A percentile compares a stretch with the other conserved stretches of the same genome.
Evolutionary conservation across 2,329 filamentous ascomycete genomes (phyloP).

Genomic region (Phoma sp.): DNA sequence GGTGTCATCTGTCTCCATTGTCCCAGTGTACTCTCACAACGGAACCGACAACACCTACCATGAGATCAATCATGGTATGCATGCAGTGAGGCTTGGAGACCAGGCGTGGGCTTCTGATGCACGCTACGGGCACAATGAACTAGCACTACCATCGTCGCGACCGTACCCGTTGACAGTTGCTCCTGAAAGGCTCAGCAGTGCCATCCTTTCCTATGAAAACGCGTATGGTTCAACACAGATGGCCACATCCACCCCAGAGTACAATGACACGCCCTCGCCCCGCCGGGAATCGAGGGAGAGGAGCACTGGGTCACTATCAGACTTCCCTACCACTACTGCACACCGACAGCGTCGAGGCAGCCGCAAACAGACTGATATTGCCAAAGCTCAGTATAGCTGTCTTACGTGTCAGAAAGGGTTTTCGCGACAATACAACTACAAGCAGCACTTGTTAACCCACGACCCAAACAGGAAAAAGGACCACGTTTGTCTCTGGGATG

Average conservation of each 20-base stretch:
- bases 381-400: constrained; percentile 64
- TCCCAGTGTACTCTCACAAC: constrained; percentile 45
- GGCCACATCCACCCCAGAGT: constrained; percentile 17
- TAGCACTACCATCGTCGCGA: constrained; percentile 19
- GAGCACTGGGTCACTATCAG: constrained; percentile 20
- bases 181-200: constrained; percentile 36
- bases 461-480: constrained; percentile 75
- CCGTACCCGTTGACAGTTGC: constrained; percentile 40
- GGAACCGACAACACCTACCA: constrained; percentile 38
- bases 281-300: constrained; percentile 20
- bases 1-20: constrained; percentile 37
- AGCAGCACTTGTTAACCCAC: constrained; percentile 84
- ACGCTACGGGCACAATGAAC: constrained; percentile 21
- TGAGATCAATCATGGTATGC: constrained; percentile 23
- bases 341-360: constrained; percentile 18
- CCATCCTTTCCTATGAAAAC: constrained; percentile 33
- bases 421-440: constrained; percentile 84
- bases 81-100: constrained; percentile 29
- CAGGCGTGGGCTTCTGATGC: constrained; percentile 36
- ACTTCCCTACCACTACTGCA: constrained; percentile 4
- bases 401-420: constrained; percentile 77
- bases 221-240: constrained; percentile 31
- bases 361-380: constrained; percentile 26
- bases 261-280: constrained; percentile 17
- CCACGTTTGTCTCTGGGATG: constrained; percentile 68